Base-by-base conservation (phyloP, 2,329 filamentous ascomycete genomes). In the Bipolaris victoriae region DNA sequence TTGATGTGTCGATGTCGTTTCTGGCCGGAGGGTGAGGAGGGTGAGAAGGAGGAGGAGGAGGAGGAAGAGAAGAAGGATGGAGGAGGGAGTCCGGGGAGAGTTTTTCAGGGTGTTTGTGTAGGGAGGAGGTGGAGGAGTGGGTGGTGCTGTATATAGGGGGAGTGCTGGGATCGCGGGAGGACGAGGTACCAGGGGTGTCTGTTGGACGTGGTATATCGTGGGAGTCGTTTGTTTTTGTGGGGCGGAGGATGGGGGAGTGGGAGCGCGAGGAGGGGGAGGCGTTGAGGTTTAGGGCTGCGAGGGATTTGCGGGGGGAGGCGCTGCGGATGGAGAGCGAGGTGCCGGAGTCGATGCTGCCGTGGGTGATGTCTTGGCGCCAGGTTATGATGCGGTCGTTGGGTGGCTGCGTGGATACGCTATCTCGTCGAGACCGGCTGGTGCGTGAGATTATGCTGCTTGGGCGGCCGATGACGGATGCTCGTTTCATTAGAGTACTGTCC, bases 321-420 rank as follows among this genome's bases (percentile, higher is more conserved):
- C 80, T 83, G 59, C 83, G 72, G 13, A 58, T 50, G 2, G 66
- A 62, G 20, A 65, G 48, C 0, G 61, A 60, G 26, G 68, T 66
- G 39, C 62, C 72, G 36, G 55, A 77, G 29, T 84, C 81, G n/a
- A 81, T 74, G 58, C 78, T 82, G 33, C 78, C 82, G 58, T 82
- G 82, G 5, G 81, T 79, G 54, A 90, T 83, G 11, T 84, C 84
- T 64, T 96, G 91, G 3, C 93, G 87, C 94, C 94, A 99, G 48
- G 87, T 90, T 63, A 96, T 83, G 63, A 97, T 97, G 15, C 91
- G 86, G 62, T 98, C 94, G 1, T 88, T 82, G 0, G 82, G 79
- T 2, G 84, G 84, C 49, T 79, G 78, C 1, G 79, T 82, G 0
- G 74, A 72, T 6, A 78, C 68, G 18, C 76, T 83, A 67, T 75